phyloP scores from a whole-genome alignment of 192 early-diverging fungal species.

The Coemansia nantahalensis region DNA sequence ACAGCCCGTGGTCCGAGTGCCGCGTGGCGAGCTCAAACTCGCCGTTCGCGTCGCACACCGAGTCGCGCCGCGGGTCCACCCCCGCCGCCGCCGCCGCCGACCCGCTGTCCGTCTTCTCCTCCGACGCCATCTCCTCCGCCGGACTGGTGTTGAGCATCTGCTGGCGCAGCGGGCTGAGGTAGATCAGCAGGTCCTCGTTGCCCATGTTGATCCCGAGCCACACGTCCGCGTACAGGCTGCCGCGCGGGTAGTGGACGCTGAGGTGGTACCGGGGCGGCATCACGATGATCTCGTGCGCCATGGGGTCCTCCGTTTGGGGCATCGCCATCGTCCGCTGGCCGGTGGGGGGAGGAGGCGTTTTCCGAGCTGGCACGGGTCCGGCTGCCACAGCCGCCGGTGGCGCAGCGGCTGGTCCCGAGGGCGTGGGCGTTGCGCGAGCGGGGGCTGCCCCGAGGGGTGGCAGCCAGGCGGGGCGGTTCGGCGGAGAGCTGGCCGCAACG shows the following conservation, averaged over 20 bases:
- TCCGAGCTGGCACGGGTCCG: too few species aligned
- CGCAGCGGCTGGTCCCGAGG: too few species aligned
- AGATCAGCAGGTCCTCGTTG: slow-evolving; percentile 33
- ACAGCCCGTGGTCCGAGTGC: slow-evolving; percentile 32
- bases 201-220: slow-evolving; percentile 48
- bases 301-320: slow-evolving; percentile 42
- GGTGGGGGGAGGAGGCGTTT: neutral
- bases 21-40: slow-evolving; percentile 13
- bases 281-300: slow-evolving; percentile 51
- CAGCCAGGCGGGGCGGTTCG: too few species aligned
- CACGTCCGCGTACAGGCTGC: slow-evolving; percentile 48
- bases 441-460: too few species aligned
- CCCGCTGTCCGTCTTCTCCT: slow-evolving; percentile 1
- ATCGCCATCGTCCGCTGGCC: slow-evolving; percentile 2
- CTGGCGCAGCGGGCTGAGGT: slow-evolving; percentile 44
- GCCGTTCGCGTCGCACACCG: slow-evolving; percentile 15
- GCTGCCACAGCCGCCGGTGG: neutral
- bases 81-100: too few species aligned
- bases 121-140: slow-evolving; percentile 11
- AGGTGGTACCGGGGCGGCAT: slow-evolving; percentile 41
- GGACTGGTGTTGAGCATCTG: slow-evolving; percentile 45
- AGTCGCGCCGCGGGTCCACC: slow-evolving; percentile 51
- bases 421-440: too few species aligned
- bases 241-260: slow-evolving; percentile 48
- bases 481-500: too few species aligned